These are phyloP conservation scores for Arxiozyma slooffiae DNA, from an alignment of 1,139 yeast species.

Conservation along the genomic window DNA sequence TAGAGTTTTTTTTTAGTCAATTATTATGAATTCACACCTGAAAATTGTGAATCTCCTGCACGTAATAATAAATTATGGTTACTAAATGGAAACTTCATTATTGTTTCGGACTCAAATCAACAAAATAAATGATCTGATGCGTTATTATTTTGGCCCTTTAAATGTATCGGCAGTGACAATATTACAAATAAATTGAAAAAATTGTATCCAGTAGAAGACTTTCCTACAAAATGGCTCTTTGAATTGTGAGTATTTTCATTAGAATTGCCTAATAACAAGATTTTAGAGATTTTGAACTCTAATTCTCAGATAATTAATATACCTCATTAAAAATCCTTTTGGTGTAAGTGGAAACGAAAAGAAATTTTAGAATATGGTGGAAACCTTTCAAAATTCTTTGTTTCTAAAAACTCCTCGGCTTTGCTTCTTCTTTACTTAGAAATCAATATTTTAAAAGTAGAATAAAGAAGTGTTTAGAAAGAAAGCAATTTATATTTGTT, in stretches of 20 bases:
- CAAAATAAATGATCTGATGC: constrained; percentile 31
- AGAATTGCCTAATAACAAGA: constrained; percentile 9
- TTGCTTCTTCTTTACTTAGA: constrained; percentile 13
- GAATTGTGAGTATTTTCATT: constrained; percentile 12
- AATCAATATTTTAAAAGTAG: constrained; percentile 6
- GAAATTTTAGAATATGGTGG: not conserved
- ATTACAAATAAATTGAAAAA: constrained; percentile 14
- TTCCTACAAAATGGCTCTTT: constrained; percentile 12
- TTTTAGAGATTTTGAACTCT: constrained; percentile 5
- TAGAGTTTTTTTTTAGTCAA: constrained; percentile 46
- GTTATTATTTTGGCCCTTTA: constrained; percentile 28
- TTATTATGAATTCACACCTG: constrained; percentile 36
- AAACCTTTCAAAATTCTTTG: constrained; percentile 2
- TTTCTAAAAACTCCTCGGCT: constrained; percentile 12
- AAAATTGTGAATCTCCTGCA: constrained; percentile 25
- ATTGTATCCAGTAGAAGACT: constrained; percentile 7
- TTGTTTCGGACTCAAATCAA: constrained; percentile 27
- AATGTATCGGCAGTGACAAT: constrained; percentile 20
- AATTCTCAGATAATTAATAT: constrained; percentile 17
- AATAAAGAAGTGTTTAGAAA: not conserved
- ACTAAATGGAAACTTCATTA: constrained; percentile 22
- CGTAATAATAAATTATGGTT: constrained; percentile 28
- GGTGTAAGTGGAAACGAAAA: not conserved
- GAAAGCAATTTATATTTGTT: not conserved
- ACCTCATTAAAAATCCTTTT: constrained; percentile 12